Conservation (phyloP, 306 rosid genomes). For the Vicia sativa region DNA sequence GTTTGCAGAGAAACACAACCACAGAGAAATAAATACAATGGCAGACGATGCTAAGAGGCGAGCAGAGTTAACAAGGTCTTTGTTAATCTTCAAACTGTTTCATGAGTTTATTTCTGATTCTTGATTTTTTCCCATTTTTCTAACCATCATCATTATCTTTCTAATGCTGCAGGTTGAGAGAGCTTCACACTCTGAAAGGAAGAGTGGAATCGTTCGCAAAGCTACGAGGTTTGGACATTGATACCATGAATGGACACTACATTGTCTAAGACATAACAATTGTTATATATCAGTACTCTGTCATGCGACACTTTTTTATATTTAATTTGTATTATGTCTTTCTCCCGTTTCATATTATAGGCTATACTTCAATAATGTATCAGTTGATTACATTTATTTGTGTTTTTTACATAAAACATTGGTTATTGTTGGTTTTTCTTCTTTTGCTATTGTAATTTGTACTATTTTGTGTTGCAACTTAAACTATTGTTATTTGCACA, state of each 20-base stretch:
- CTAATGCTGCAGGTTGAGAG: constrained; percentile 64
- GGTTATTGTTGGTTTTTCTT: constrained; percentile 4
- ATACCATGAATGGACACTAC: constrained; percentile 71
- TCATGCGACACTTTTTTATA: not conserved
- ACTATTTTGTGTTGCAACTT: constrained; percentile 11
- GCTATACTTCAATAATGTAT: constrained; percentile 28
- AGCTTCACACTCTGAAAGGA: constrained; percentile 80
- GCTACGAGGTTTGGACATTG: constrained; percentile 67
- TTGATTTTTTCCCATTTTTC: not conserved
- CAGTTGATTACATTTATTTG: not conserved
- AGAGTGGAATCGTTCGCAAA: constrained; percentile 71
- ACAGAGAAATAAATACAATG: constrained; percentile 63
- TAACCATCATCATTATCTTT: not conserved
- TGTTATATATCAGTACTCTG: not conserved
- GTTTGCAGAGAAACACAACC: constrained; percentile 53
- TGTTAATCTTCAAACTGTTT: constrained; percentile 25
- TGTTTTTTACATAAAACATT: constrained; percentile 6
- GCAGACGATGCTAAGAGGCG: constrained; percentile 81
- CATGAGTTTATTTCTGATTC: not conserved
- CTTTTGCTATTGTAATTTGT: not conserved
- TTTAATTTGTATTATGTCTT: constrained; percentile 13
- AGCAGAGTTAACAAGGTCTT: constrained; percentile 75
- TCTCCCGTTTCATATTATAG: not conserved
- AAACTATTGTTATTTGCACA: constrained; percentile 25
- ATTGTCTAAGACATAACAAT: constrained; percentile 45